Conservation (phyloP, 2,329 filamentous ascomycete species). For the Aspergillus brunneoviolaceus region DNA sequence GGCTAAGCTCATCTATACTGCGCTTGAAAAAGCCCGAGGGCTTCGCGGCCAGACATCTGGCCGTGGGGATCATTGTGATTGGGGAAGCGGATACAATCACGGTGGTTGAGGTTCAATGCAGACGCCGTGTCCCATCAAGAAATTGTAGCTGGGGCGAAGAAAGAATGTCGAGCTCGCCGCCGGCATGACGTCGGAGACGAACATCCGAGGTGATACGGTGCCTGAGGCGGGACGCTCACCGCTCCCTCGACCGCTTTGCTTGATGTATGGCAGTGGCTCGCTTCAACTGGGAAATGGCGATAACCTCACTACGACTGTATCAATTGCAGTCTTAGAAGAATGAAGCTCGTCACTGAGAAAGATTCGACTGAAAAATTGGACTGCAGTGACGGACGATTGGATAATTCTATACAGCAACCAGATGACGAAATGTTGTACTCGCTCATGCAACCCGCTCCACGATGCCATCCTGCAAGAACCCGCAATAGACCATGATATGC, state of each 20-base stretch:
- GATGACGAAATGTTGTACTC: neutral
- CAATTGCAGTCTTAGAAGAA: too few relatives aligned
- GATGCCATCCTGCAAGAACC: neutral
- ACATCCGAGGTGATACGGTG: neutral
- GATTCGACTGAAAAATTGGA: too few relatives aligned
- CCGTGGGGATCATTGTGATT: conserved; percentile 39
- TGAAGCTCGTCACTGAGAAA: too few relatives aligned
- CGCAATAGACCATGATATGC: neutral
- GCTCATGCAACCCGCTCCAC: neutral
- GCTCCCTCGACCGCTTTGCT: neutral
- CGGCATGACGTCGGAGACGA: neutral
- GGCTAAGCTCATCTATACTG: conserved; percentile 59
- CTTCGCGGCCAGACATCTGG: conserved; percentile 39
- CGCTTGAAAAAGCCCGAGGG: conserved; percentile 56
- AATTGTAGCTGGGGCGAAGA: neutral
- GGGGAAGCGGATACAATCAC: neutral
- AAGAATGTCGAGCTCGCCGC: neutral
- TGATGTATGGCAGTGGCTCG: too few relatives aligned
- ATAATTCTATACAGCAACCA: neutral
- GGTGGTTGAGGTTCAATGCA: neutral
- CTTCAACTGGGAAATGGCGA: too few relatives aligned
- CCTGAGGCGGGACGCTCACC: neutral
- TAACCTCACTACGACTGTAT: too few relatives aligned
- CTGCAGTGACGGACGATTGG: neutral
- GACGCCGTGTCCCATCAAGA: neutral